These are phyloP conservation scores for Verticillium albo-atrum DNA, from an alignment of 2,329 filamentous ascomycete species.

Conservation along the genomic window DNA sequence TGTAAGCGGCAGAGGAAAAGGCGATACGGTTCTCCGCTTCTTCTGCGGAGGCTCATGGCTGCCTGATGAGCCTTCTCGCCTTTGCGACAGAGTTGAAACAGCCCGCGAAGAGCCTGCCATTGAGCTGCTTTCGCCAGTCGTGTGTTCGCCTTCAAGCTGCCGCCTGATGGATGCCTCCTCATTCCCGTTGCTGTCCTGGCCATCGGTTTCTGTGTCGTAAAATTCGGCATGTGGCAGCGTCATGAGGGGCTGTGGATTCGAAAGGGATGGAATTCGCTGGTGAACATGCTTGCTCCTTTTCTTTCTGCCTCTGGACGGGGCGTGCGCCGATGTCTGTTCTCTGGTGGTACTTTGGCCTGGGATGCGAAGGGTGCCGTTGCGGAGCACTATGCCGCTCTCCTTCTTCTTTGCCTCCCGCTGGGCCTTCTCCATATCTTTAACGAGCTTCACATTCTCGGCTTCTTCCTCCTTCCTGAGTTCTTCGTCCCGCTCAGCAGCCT, in stretches of 20 bases:
- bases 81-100: not conserved
- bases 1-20: not conserved
- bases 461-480: constrained; percentile 23
- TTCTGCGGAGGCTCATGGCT: constrained; percentile 3
- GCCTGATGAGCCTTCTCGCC: not conserved
- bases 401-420: constrained; percentile 1
- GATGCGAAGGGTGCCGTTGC: not conserved
- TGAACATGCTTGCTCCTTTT: constrained; percentile 12
- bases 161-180: constrained; percentile 12
- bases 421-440: not conserved
- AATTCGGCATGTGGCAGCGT: not conserved
- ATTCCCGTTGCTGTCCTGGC: constrained; percentile 13
- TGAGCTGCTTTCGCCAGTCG: not conserved
- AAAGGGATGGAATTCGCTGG: constrained; percentile 26
- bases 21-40: constrained; percentile 4
- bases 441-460: constrained; percentile 14
- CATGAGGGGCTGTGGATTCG: constrained; percentile 20
- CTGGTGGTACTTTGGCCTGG: not conserved
- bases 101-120: not conserved
- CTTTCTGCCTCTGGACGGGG: constrained; percentile 20
- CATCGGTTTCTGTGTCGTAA: constrained; percentile 10
- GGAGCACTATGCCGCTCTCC: not conserved
- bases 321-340: not conserved
- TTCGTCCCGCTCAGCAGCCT: constrained; percentile 37
- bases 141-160: constrained; percentile 5